phyloP scores from a whole-genome alignment of 768 basidiomycete genomes.

The Collybia sp. region DNA sequence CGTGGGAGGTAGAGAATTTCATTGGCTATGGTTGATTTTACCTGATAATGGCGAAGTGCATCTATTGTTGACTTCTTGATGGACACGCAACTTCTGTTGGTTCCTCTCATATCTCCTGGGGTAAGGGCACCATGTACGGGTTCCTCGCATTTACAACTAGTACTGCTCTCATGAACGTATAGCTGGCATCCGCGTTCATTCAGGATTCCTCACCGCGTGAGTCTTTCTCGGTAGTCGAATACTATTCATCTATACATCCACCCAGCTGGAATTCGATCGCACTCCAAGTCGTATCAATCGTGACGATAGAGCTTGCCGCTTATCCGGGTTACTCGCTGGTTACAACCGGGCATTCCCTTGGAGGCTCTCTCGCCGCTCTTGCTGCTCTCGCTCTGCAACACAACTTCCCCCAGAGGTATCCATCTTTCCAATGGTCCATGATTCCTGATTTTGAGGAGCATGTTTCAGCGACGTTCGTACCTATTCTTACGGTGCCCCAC shows the following conservation, averaged over 20 bases:
- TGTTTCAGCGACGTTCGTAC: slow-evolving; percentile 26
- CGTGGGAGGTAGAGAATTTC: slow-evolving; percentile 38
- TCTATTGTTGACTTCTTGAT: slow-evolving; percentile 37
- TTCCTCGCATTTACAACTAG: not conserved
- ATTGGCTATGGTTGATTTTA: not conserved
- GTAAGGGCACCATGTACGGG: slow-evolving; percentile 34
- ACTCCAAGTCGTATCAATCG: slow-evolving; percentile 28
- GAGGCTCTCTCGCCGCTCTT: slow-evolving; percentile 46
- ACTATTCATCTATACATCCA: not conserved
- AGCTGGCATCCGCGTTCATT: slow-evolving; percentile 41
- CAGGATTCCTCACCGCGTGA: slow-evolving; percentile 47
- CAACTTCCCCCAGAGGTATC: slow-evolving; percentile 32
- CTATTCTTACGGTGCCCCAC: slow-evolving; percentile 49
- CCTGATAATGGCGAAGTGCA: slow-evolving; percentile 18
- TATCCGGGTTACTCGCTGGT: slow-evolving; percentile 36
- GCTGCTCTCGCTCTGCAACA: slow-evolving; percentile 40
- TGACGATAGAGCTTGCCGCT: slow-evolving; percentile 27
- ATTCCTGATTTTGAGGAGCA: not conserved
- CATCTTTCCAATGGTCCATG: slow-evolving; percentile 1
- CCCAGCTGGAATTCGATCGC: slow-evolving; percentile 51
- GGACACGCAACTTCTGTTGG: slow-evolving; percentile 35
- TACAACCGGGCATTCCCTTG: slow-evolving; percentile 50
- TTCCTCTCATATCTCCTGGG: slow-evolving; percentile 40
- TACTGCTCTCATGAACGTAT: not conserved
- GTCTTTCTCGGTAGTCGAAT: slow-evolving; percentile 5